Base-by-base conservation (phyloP, 306 rosid species). In the Fagus sylvatica region DNA sequence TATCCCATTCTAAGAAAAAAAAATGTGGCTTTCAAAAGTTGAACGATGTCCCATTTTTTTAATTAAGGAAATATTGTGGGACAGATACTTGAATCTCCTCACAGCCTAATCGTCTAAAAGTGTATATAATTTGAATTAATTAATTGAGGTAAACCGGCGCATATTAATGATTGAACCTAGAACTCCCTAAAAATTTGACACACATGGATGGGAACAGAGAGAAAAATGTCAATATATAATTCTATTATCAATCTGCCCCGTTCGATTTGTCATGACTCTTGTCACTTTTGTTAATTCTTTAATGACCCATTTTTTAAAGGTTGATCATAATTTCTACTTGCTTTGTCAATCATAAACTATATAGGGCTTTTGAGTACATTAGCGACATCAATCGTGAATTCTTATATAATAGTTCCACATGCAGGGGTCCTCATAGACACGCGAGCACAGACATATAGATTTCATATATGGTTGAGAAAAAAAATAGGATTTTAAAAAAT, bases 381-480 rank as follows among this genome's bases (percentile, higher is more conserved):
- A 1, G 65, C 64, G 4, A 59, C 39, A 59, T 57, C 12, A 15
- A 7, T 41, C 19, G 40, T 55, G n/a, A 66, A 4, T 73, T 30
- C 39, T 22, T 42, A 67, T 7, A 73, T 28, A 3, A 34, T 30
- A 42, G 36, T 55, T 69, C 28, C 48, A 69, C 74, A 68, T 71
- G 19, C 60, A 15, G 15, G 12, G 62, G 46, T 53, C 33, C 76
- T 71, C 72, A 55, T 55, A 64, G 22, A 54, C 34, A 75, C 64
- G 66, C 59, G 51, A 36, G 34, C 79, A 53, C 70, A 68, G n/a
- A 51, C 71, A 37, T 15, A 53, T 17, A 32, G 22, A 11, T 73
- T 76, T 46, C 72, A 76, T 53, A 60, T 40, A 78, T 69, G 61
- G 43, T 79, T 76, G 67, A 66, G 73, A 62, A 74, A 73, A 70